Base-by-base conservation (phyloP, 73 alveolate species). In the Tetrahymena borealis region DNA sequence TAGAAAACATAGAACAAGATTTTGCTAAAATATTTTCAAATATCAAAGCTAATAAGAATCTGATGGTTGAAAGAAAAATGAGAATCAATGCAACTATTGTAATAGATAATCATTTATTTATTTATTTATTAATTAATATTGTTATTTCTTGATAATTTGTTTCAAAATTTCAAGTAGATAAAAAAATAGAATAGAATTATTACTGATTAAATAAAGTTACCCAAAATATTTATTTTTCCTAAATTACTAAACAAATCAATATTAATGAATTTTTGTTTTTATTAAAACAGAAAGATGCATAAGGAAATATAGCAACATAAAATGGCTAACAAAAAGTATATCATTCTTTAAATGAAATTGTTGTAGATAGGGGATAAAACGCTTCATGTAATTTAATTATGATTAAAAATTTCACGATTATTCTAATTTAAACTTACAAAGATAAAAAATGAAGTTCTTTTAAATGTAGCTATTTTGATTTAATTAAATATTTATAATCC, bases 101-200 rank as follows among this genome's bases (percentile, higher is more conserved):
- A 35, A 85, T 4, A 37, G 40, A 1, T 35, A n/a, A 11, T 37
- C 39, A 40, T 36, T 60, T 32, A 43, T 93, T 40, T 39, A 93
- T 85, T 91, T 39, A n/a, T 20, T 92, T 92, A n/a, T 92, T 78
- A 39, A 92, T 92, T 38, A n/a, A 79, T 24, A 92, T 78, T 36
- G 42, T 41, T 20, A 78, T 38, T 92, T 37, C 91, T 16, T 15
- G 42, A 31, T 91, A 91, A 60, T 91, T 91, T 4, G 91, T 42
- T n/a, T n/a, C n/a, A n/a, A n/a, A n/a, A n/a, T 39, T 39, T 39
- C 43, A 39, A 39, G 7, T 39, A 9, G 43, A 39, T 9, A 9
- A 9, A 39, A 39, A 39, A 39, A 39, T 39, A 39, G 12, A 39
- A 39, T 39, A 39, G 7, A 39, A 39, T n/a, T n/a, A n/a, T n/a